Evolutionary conservation across 768 basidiomycete species (phyloP).

Genomic region (Neoboletus magnificus): DNA sequence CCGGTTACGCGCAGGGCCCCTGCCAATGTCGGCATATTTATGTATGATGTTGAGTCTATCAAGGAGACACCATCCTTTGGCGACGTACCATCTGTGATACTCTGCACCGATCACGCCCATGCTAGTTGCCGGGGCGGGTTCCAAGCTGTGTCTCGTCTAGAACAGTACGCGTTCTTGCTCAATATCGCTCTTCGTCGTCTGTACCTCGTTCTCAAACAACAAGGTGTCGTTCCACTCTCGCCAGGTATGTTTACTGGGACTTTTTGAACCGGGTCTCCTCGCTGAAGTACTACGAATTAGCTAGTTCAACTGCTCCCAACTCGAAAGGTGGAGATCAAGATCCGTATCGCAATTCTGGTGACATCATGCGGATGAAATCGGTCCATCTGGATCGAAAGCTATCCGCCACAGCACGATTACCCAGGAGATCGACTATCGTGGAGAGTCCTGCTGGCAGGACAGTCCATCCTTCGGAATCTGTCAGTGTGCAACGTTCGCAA

Average conservation of each 20-base stretch:
- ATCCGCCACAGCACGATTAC: slow-evolving; percentile 87
- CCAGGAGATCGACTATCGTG: slow-evolving; percentile 92
- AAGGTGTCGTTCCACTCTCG: slow-evolving; percentile 83
- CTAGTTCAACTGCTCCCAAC: slow-evolving; percentile 32
- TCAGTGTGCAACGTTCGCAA: slow-evolving; percentile 45
- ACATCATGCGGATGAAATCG: slow-evolving; percentile 93
- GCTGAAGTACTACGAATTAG: slow-evolving; percentile 16
- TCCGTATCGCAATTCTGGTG: slow-evolving; percentile 81
- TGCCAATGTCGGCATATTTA: slow-evolving; percentile 76
- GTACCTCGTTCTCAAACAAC: slow-evolving; percentile 81
- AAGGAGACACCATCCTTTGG: slow-evolving; percentile 70
- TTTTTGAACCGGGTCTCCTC: slow-evolving; percentile 3
- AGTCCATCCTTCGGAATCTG: slow-evolving; percentile 67
- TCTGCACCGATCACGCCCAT: slow-evolving; percentile 77
- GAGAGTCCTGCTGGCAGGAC: slow-evolving; percentile 90
- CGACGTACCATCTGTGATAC: slow-evolving; percentile 66
- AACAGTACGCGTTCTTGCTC: slow-evolving; percentile 96
- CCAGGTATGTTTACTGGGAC: slow-evolving; percentile 49
- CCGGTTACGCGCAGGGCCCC: slow-evolving; percentile 70
- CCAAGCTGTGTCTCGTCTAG: slow-evolving; percentile 87
- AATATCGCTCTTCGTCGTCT: slow-evolving; percentile 93
- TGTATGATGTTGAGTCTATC: slow-evolving; percentile 68
- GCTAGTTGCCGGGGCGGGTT: slow-evolving; percentile 70
- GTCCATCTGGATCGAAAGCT: slow-evolving; percentile 94
- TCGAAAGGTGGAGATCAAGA: slow-evolving; percentile 49